Evolutionary conservation across 345 rosid genomes (phyloP).

Genomic region (Reutealis trisperma): DNA sequence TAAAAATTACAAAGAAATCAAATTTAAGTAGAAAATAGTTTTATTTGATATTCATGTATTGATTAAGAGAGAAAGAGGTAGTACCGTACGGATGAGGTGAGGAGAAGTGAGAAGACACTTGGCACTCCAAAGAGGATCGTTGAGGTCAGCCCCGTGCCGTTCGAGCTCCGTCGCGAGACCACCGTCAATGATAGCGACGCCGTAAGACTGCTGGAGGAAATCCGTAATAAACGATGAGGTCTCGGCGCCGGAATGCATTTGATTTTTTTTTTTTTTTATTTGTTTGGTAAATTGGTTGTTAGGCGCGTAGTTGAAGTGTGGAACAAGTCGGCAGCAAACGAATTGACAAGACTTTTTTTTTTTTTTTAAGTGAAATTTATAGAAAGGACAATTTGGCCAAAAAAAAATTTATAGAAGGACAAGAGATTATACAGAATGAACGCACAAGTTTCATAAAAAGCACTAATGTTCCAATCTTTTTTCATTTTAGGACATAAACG

Average conservation of each 20-base stretch:
- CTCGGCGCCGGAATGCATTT: slow-evolving; percentile 30
- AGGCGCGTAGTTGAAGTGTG: neutral
- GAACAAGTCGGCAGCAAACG: neutral
- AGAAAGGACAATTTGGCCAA: neutral
- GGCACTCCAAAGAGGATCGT: slow-evolving; percentile 87
- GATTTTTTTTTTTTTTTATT: neutral
- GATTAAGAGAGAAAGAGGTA: slow-evolving; percentile 18
- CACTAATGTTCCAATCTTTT: neutral
- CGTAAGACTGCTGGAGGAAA: slow-evolving; percentile 55
- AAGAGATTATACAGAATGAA: neutral
- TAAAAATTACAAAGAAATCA: neutral
- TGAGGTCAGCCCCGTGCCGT: slow-evolving; percentile 76
- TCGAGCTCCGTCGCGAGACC: slow-evolving; percentile 88
- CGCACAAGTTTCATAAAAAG: neutral
- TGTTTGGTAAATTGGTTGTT: neutral
- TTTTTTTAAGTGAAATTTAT: too few species aligned
- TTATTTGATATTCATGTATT: neutral
- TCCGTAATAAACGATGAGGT: slow-evolving; percentile 45
- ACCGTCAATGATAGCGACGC: slow-evolving; percentile 64
- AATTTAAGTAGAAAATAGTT: neutral
- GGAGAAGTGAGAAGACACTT: slow-evolving; percentile 73
- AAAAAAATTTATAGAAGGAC: neutral
- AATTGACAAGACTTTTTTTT: too few species aligned
- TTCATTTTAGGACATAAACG: too few species aligned
- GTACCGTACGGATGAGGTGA: slow-evolving; percentile 57